A percentile compares a stretch with the other conserved stretches of the same genome.
phyloP scores from a whole-genome alignment of 163 green algal species.

The Scenedesmus sp. region DNA sequence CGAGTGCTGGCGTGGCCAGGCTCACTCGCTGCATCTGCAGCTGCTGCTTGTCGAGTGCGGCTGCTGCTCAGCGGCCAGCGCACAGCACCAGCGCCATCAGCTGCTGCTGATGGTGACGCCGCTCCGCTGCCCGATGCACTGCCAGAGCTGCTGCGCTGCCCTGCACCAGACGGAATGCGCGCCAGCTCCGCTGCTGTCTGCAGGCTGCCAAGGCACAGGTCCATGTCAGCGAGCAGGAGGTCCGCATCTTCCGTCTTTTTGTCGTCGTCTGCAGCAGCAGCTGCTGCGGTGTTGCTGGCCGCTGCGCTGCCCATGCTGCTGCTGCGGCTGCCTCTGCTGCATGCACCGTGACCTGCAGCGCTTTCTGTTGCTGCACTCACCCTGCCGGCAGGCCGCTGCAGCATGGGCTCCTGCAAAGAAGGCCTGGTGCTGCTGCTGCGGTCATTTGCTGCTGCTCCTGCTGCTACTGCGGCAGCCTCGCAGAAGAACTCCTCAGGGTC shows the following conservation, averaged over 20 bases:
- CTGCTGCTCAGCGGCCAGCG: background rate
- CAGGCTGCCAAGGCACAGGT: slow-evolving; percentile 29
- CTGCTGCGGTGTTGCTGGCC: background rate
- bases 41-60: too few species aligned
- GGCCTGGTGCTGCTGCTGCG: background rate
- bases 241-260: background rate
- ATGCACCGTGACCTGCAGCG: too few species aligned
- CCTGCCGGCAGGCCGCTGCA: background rate
- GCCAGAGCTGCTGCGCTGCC: background rate
- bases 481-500: background rate
- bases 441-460: background rate
- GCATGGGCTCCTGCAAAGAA: too few species aligned
- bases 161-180: background rate
- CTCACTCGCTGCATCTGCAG: too few species aligned
- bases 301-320: background rate
- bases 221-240: background rate
- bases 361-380: background rate
- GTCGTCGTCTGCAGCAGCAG: background rate
- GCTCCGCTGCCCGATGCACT: too few species aligned
- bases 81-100: background rate
- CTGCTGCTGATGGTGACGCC: background rate
- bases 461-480: background rate
- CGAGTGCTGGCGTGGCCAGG: background rate
- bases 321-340: background rate
- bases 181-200: slow-evolving; percentile 16